Conservation (phyloP, 331 rosid species). For the Erythrophleum ivorense region DNA sequence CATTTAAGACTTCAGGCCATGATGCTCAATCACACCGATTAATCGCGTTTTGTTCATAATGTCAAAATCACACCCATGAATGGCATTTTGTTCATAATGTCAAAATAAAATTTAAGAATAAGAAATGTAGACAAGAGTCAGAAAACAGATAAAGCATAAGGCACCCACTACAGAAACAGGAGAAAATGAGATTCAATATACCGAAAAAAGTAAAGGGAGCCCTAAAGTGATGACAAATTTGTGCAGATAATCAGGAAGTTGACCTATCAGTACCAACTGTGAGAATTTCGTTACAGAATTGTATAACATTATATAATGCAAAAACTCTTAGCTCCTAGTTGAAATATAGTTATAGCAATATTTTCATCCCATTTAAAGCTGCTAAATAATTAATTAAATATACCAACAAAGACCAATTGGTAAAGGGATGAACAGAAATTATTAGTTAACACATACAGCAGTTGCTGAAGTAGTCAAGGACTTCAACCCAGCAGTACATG, state of each 20-base stretch:
- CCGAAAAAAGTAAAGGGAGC: background rate
- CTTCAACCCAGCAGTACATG: conserved; percentile 99
- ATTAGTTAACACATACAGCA: conserved; percentile 66
- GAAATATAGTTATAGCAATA: conserved; percentile 16
- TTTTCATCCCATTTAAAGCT: conserved; percentile 22
- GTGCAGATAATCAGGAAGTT: background rate
- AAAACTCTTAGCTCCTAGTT: background rate
- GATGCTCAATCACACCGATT: conserved; percentile 27
- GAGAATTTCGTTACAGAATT: conserved; percentile 24
- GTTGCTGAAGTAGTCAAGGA: conserved; percentile 92
- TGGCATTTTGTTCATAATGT: conserved; percentile 14
- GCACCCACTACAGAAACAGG: conserved; percentile 22
- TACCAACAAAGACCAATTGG: conserved; percentile 24
- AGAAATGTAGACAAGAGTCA: conserved; percentile 9
- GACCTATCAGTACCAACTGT: background rate
- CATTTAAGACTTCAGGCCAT: conserved; percentile 26
- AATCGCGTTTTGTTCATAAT: conserved; percentile 7
- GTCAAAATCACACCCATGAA: conserved; percentile 7
- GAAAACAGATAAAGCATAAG: background rate
- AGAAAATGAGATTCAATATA: conserved; percentile 34
- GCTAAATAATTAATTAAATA: conserved; percentile 25
- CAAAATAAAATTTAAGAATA: conserved; percentile 37
- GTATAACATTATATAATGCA: conserved; percentile 37
- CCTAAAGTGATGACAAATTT: background rate
- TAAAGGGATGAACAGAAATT: conserved; percentile 32